A percentile compares a stretch with the other conserved stretches of the same genome.
These are phyloP conservation scores for Puccinia coronata DNA, from an alignment of 1,284 basidiomycete species.

Conservation along the genomic window DNA sequence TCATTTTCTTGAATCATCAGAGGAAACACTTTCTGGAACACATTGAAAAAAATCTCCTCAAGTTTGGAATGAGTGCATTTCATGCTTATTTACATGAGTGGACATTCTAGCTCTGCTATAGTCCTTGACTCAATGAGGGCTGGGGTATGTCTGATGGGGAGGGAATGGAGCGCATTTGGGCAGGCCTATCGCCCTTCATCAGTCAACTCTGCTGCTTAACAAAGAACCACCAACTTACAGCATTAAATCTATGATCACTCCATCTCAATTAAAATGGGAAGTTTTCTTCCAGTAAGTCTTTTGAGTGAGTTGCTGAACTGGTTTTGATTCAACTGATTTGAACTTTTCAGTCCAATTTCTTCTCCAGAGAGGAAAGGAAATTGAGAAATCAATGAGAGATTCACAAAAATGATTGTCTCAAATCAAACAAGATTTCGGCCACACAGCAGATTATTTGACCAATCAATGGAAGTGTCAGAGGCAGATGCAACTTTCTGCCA, in stretches of 20 bases:
- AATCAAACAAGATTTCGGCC: not conserved
- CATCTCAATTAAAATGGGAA: not conserved
- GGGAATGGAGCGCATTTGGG: not conserved
- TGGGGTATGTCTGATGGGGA: not conserved
- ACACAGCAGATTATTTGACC: not conserved
- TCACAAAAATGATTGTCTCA: not conserved
- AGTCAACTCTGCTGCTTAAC: not conserved
- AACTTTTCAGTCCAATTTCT: not conserved
- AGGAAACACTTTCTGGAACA: not conserved
- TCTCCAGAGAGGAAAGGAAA: not conserved
- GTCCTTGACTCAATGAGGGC: not conserved
- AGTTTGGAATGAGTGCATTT: slow-evolving; percentile 7
- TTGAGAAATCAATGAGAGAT: not conserved
- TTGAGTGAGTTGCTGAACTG: not conserved
- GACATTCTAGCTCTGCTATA: not conserved
- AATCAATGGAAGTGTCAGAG: not conserved
- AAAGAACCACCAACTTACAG: not conserved
- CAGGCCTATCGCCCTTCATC: not conserved
- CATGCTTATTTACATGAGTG: not conserved
- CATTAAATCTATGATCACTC: not conserved
- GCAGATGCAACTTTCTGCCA: not conserved
- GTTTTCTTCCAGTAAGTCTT: not conserved
- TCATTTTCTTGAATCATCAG: not conserved
- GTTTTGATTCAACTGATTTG: not conserved
- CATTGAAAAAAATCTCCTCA: not conserved